Evolutionary conservation across 768 basidiomycete species (phyloP).

Genomic region (Collybiopsis confluens): DNA sequence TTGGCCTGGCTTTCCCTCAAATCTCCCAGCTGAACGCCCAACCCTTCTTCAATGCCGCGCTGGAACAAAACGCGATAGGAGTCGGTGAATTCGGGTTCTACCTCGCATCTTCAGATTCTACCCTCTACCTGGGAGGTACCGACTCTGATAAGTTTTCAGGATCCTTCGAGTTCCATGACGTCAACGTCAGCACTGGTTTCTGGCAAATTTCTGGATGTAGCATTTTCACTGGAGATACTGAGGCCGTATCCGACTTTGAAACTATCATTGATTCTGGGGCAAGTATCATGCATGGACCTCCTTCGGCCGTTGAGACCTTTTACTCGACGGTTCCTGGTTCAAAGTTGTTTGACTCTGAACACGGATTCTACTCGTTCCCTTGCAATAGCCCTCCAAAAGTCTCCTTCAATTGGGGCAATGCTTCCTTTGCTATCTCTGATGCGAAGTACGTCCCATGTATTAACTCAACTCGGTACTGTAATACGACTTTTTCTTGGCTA

Average conservation of each 20-base stretch:
- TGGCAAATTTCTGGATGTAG: conserved; percentile 22
- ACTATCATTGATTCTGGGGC: conserved; percentile 36
- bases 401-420: conserved; percentile 33
- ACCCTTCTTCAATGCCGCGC: conserved; percentile 39
- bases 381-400: conserved; percentile 23
- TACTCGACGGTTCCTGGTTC: conserved; percentile 23
- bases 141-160: conserved; percentile 41
- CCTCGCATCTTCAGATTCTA: conserved; percentile 34
- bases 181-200: conserved; percentile 20
- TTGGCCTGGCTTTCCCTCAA: conserved; percentile 33
- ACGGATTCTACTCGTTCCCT: conserved; percentile 25
- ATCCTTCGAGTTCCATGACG: conserved; percentile 28
- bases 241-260: conserved; percentile 13
- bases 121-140: conserved; percentile 52
- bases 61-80: conserved; percentile 24
- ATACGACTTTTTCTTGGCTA: background rate
- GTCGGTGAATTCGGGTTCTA: conserved; percentile 41
- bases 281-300: conserved; percentile 29
- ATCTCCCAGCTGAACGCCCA: conserved; percentile 26
- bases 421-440: conserved; percentile 40
- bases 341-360: conserved; percentile 11
- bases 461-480: background rate
- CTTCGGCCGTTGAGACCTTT: conserved; percentile 16
- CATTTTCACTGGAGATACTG: conserved; percentile 12
- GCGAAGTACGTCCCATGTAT: conserved; percentile 10